Evolutionary conservation across 2,329 filamentous ascomycete species (phyloP), one percentile per base, ranked within the genome.

Genomic region (Penicillium polonicum): DNA sequence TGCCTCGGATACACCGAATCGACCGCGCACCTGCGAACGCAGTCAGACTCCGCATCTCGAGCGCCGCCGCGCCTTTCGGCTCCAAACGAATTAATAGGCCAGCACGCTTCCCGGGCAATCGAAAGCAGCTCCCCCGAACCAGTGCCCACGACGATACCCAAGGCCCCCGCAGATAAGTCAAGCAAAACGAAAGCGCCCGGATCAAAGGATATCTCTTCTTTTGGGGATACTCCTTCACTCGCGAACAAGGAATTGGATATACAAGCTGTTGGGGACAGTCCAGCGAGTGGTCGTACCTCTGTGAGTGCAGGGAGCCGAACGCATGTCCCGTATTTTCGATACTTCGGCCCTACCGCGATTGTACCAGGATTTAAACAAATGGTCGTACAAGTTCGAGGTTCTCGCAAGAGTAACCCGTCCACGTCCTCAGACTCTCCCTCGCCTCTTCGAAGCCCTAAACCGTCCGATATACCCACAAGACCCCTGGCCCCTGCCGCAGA

Each of bases 311-410:
- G 60, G 29, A 66, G 68, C 60, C 74, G 73, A 54, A 76, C 74
- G 10, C 74, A 77, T 53, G 90, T 96, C 62, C 91, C 91, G 0
- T 96, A 94, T 72, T 96, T 96, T 68, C 83, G 92, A 59, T 96
- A 94, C 74, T 94, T 96, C 70, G 92, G 91, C 0, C 90, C 91
- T 0, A 96, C 92, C 1, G 92, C 91, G 61, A 96, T 96, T 68
- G 90, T 94, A 52, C 91, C 91, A 1, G 91, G 91, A 23, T 95
- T 92, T 77, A 95, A 95, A 74, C 91, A 95, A 73, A 95, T 95
- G 90, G 90, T 77, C 54, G 75, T 77, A 25, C 74, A 75, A 53
- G 85, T 92, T 31, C 83, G 87, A 58, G 86, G 88, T 36, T 74
- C 73, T 19, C 71, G 72, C 55, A 76, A 70, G 59, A 75, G 73